A percentile compares a stretch with the other conserved stretches of the same genome.
Evolutionary conservation across 2,329 filamentous ascomycete species (phyloP).

Genomic region (Aspergillus costaricaensis): DNA sequence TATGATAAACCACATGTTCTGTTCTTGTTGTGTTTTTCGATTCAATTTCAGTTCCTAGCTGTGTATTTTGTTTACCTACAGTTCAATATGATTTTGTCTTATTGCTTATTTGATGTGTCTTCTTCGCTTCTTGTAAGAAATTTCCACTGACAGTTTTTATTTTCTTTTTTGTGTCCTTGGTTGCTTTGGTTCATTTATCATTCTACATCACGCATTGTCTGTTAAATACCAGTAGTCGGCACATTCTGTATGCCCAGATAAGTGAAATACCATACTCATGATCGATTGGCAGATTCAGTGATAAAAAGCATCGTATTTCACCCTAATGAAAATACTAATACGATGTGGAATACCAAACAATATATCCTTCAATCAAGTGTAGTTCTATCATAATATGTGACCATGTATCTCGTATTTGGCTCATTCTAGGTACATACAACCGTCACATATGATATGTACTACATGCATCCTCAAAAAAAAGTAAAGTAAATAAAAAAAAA

Average conservation of each 20-base stretch:
- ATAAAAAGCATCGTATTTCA: too few species aligned
- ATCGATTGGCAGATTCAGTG: too few species aligned
- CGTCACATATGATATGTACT: too few species aligned
- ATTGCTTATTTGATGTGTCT: background rate
- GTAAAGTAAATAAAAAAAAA: background rate
- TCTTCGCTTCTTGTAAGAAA: background rate
- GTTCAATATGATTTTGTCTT: background rate
- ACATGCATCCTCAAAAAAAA: background rate
- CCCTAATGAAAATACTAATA: too few species aligned
- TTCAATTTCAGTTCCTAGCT: background rate
- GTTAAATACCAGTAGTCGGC: background rate
- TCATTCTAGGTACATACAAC: too few species aligned
- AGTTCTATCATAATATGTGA: too few species aligned
- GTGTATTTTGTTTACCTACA: background rate
- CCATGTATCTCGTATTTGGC: too few species aligned
- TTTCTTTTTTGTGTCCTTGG: background rate
- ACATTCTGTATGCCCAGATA: background rate
- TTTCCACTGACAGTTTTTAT: too few species aligned
- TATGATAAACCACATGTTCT: constrained; percentile 6
- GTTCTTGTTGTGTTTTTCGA: background rate
- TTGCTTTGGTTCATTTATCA: background rate
- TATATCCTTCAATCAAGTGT: too few species aligned
- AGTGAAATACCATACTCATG: too few species aligned
- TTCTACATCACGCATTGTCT: background rate
- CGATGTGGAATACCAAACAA: too few species aligned